phyloP scores from a whole-genome alignment of 345 rosid species.

The Euphorbia lathyris region DNA sequence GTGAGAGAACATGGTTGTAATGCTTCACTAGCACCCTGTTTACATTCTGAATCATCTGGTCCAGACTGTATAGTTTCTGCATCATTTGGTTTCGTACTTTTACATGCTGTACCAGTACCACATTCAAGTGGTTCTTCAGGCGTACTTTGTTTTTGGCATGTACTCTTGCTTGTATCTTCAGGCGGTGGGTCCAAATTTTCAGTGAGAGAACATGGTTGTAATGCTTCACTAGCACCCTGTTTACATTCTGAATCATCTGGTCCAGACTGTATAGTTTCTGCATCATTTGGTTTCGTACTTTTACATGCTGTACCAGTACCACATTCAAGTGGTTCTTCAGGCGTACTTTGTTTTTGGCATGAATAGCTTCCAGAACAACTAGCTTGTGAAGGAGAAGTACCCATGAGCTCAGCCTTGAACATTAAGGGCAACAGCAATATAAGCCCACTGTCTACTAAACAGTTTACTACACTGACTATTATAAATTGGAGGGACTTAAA shows the following conservation, averaged over 20 bases:
- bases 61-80: too few species aligned
- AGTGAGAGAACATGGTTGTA: not conserved
- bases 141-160: too few species aligned
- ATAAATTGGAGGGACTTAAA: not conserved
- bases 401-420: slow-evolving; percentile 19
- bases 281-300: not conserved
- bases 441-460: slow-evolving; percentile 1
- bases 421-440: not conserved
- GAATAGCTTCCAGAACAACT: slow-evolving; percentile 10
- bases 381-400: slow-evolving; percentile 17
- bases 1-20: not conserved
- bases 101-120: too few species aligned
- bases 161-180: slow-evolving; percentile 17
- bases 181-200: slow-evolving; percentile 10
- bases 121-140: too few species aligned
- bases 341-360: slow-evolving; percentile 2
- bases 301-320: not conserved
- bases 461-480: not conserved
- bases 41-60: too few species aligned
- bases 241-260: slow-evolving; percentile 1
- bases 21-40: too few species aligned
- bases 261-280: too few species aligned
- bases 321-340: not conserved
- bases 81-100: too few species aligned
- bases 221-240: too few species aligned